Base-by-base conservation (phyloP, 2,329 filamentous ascomycete species). In the Curvularia sp. region DNA sequence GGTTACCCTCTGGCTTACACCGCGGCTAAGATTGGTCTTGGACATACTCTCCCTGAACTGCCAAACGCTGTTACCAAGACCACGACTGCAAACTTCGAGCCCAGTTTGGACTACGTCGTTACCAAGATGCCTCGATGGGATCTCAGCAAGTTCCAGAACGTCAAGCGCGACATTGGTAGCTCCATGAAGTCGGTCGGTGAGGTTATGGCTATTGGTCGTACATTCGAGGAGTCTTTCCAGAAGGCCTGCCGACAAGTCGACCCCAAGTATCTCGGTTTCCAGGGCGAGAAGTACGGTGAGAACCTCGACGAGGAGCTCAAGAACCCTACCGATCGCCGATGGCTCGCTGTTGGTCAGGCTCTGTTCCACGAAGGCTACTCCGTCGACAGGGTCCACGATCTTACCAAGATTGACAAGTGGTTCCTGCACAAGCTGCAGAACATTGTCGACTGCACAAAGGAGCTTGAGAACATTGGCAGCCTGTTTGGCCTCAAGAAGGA, bases 331-430 rank as follows among this genome's bases (percentile, higher is more conserved):
- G 95, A 99, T 79, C 92, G 95, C 71, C 89, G 95, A 78, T 98
- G 95, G 95, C 86, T 99, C 71, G 95, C 95, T 64, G 93, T 99
- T 74, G 94, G 95, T 46, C 93, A 98, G 81, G 95, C 95, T 66
- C 96, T 99, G 92, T 88, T 97, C 67, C 93, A 98, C 83, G 93
- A 97, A 81, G 90, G 90, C 79, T 99, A 99, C 84, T 88, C 91
- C 1, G 93, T 97, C 47, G 94, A 99, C 65, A 88, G 86, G 77
- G 85, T 99, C 15, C 93, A 98, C 76, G 92, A 97, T 6, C 83
- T 99, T 69, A 96, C 91, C 81, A 97, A 97, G 85, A 99, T 99
- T 72, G 95, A 98, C 83, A 97, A 96, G 81, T 98, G 95, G 95
- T 99, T 99, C 85, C 82, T 99, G 70, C 88, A 97, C 88, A 98